phyloP scores from a whole-genome alignment of 352 stramenopile genomes.

The Globisporangium acanthophoron region DNA sequence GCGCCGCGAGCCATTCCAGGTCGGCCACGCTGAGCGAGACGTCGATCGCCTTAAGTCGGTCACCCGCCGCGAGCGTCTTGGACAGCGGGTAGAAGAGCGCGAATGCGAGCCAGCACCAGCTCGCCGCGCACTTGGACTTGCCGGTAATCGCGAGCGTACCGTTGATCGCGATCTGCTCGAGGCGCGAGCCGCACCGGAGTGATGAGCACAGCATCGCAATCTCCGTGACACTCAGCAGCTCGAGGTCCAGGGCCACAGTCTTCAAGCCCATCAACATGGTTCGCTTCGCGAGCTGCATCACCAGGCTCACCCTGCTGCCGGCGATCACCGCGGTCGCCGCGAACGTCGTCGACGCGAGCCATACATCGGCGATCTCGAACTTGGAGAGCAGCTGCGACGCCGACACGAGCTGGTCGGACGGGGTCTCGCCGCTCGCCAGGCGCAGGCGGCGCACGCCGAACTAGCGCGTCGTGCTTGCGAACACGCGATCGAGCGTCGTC shows the following conservation, averaged over 20 bases:
- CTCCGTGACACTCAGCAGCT: not conserved
- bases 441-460: not conserved
- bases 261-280: too few species aligned
- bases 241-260: not conserved
- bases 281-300: too few species aligned
- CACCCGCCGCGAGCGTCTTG: not conserved
- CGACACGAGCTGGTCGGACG: not conserved
- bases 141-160: not conserved
- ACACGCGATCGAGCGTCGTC: conserved; percentile 1
- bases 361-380: not conserved
- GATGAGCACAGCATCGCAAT: conserved; percentile 1
- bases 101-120: conserved; percentile 13
- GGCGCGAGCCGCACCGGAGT: not conserved
- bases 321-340: not conserved
- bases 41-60: conserved; percentile 1
- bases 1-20: not conserved
- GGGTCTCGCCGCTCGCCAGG: not conserved
- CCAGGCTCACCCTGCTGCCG: too few species aligned
- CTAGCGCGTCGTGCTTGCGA: not conserved
- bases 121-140: not conserved
- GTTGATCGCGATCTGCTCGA: not conserved
- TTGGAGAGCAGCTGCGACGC: not conserved
- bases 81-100: conserved; percentile 7
- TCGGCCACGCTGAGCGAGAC: not conserved
- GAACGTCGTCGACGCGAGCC: too few species aligned